Conservation (phyloP, 345 rosid genomes). For the Lumnitzera racemosa region DNA sequence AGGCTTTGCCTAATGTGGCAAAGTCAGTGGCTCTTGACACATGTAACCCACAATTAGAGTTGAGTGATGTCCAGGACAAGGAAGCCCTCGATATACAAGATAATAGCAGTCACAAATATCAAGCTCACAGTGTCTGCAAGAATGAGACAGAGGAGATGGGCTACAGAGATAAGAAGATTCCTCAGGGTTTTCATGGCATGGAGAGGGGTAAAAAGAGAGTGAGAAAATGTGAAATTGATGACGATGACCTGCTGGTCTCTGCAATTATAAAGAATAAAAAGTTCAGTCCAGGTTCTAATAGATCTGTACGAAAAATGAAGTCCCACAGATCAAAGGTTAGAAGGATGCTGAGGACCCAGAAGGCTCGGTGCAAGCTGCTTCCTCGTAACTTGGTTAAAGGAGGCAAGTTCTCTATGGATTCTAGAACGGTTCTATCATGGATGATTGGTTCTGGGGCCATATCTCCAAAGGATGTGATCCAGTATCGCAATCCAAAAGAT, state of each 20-base stretch:
- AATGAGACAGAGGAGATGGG: slow-evolving; percentile 22
- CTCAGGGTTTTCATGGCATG: slow-evolving; percentile 19
- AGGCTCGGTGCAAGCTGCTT: slow-evolving; percentile 60
- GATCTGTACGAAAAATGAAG: slow-evolving; percentile 44
- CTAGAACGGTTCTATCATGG: slow-evolving; percentile 80
- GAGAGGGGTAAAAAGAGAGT: slow-evolving; percentile 32
- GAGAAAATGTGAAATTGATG: slow-evolving; percentile 40
- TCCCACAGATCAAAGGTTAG: slow-evolving; percentile 31
- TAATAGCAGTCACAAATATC: slow-evolving; percentile 15
- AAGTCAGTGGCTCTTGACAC: slow-evolving; percentile 21
- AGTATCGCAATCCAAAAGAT: slow-evolving; percentile 56
- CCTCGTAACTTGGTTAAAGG: slow-evolving; percentile 43
- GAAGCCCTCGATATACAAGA: slow-evolving; percentile 9
- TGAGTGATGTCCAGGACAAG: slow-evolving; percentile 22
- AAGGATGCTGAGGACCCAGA: slow-evolving; percentile 36
- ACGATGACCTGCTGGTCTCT: slow-evolving; percentile 59
- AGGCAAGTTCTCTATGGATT: slow-evolving; percentile 31
- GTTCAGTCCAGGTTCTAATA: slow-evolving; percentile 15
- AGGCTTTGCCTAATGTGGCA: slow-evolving; percentile 13
- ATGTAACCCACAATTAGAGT: slow-evolving; percentile 17
- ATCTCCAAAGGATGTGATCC: slow-evolving; percentile 60
- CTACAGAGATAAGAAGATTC: slow-evolving; percentile 26
- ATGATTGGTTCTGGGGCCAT: slow-evolving; percentile 53
- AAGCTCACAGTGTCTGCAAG: slow-evolving; percentile 10
- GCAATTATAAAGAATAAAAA: slow-evolving; percentile 52